Evolutionary conservation across 2,329 filamentous ascomycete species (phyloP), one percentile per base, ranked within the genome.

Genomic region (Stromatinia cepivora): DNA sequence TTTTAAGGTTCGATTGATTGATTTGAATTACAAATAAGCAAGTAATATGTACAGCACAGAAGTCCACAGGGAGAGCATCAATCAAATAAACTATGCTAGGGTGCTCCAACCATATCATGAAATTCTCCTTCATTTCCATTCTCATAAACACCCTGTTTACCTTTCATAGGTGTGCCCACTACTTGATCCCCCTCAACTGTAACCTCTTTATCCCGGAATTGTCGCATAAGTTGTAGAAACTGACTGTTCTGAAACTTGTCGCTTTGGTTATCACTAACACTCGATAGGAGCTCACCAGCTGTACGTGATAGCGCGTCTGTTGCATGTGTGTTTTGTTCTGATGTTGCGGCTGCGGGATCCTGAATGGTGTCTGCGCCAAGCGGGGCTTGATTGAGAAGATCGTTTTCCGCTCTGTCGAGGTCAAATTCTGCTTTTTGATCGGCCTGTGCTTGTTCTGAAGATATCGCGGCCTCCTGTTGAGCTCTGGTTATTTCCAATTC

Each of bases 191-290:
- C 91, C 73, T 92, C 85, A 50, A 95, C 88, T 62, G 86, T 85
- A 20, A 93, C 87, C 80, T 95, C 89, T 68, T 86, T 84, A 76
- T 92, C 88, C 65, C 90, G 86, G 67, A 95, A 86, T 70, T 87
- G 86, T 39, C 90, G 87, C 92, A 96, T 95, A 58, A 96, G 81
- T 5, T 86, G 84, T 0, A 94, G 80, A 76, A 96, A 96, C 70
- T 87, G 87, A 73, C 91, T 94, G 76, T 93, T 87, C 75, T 88
- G 87, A 79, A 95, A 95, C 77, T 94, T 94, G 59, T 88, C 81
- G 68, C 86, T 89, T 70, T 87, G 85, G 73, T 94, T 89, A 74
- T 89, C 83, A 28, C 86, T 84, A 17, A 96, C 86, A 50, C 87
- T 88, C 67, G 90, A 84, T 7, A 95, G 82, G 5, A 96, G 83